Evolutionary conservation across 371 early-diverging fungal genomes (phyloP).

Genomic region (Batkoa obscura): DNA sequence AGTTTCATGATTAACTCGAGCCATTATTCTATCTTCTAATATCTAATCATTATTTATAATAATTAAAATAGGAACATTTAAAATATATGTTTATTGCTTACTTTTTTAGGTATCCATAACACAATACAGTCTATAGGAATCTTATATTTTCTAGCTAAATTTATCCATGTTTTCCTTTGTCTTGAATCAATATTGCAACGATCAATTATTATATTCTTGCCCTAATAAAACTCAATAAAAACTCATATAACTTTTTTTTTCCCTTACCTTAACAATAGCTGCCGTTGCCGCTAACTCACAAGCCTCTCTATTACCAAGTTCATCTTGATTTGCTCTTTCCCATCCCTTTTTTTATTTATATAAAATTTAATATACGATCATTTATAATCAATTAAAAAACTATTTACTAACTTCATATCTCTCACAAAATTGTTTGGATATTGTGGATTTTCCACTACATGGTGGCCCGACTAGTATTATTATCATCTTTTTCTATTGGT

Average conservation of each 20-base stretch:
- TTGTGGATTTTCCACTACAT: too few species aligned
- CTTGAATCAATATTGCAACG: neutral
- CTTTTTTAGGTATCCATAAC: neutral
- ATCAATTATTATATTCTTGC: neutral
- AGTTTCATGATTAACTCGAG: neutral
- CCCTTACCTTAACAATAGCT: neutral
- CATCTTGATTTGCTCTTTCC: neutral
- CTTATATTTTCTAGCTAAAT: neutral
- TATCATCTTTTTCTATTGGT: too few species aligned
- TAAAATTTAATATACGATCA: neutral
- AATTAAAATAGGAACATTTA: neutral
- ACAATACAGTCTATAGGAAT: neutral
- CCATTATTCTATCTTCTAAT: neutral
- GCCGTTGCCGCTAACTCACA: neutral
- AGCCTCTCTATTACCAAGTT: neutral
- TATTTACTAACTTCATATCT: too few species aligned
- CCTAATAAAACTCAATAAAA: neutral
- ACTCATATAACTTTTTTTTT: neutral
- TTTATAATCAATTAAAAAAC: too few species aligned
- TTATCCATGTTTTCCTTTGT: neutral
- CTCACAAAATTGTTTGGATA: too few species aligned
- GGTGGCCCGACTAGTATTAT: too few species aligned
- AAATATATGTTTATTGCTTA: too few species aligned
- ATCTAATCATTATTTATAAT: neutral
- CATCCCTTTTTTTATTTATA: neutral